A percentile compares a stretch with the other conserved stretches of the same genome.
Evolutionary conservation across 768 basidiomycete species (phyloP).

Genomic region (Neoboletus brunneissimus): DNA sequence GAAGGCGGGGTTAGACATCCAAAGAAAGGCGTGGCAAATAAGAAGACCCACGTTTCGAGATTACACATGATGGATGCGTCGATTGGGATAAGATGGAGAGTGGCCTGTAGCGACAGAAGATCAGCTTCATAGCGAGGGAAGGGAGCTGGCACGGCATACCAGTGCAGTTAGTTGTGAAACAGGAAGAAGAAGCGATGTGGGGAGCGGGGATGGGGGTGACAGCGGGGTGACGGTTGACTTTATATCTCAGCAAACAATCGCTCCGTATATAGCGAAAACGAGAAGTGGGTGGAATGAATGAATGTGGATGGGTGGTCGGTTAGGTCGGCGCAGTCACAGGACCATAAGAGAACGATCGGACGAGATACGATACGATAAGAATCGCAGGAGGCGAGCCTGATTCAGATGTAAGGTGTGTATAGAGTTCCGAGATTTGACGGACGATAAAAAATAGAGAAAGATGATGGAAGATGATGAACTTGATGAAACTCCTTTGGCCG

Average conservation of each 20-base stretch:
- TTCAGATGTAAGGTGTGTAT: constrained; percentile 7
- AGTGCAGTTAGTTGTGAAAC: constrained; percentile 7
- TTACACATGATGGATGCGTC: constrained; percentile 46
- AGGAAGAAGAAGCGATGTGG: constrained; percentile 10
- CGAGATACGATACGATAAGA: constrained; percentile 31
- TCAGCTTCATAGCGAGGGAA: constrained; percentile 1
- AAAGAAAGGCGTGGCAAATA: constrained; percentile 16
- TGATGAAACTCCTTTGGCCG: constrained; percentile 1
- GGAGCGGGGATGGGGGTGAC: constrained; percentile 12
- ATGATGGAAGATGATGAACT: constrained; percentile 10
- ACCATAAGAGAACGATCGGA: constrained; percentile 32
- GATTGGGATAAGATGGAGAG: constrained; percentile 6
- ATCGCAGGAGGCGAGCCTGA: constrained; percentile 14
- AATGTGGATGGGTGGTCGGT: constrained; percentile 9
- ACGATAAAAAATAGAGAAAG: constrained; percentile 11
- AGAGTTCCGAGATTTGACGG: constrained; percentile 23
- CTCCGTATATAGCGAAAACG: constrained; percentile 15
- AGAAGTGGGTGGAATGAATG: constrained; percentile 17
- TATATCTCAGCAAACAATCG: constrained; percentile 28
- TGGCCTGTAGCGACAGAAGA: background rate
- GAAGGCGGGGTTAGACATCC: constrained; percentile 26
- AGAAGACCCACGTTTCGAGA: constrained; percentile 47
- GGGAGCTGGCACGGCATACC: constrained; percentile 16
- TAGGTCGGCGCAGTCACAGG: constrained; percentile 27
- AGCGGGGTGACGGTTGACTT: constrained; percentile 21